Evolutionary conservation across 1,284 basidiomycete genomes (phyloP), one percentile per base, ranked within the genome.

Genomic region (Afroboletus lepidellus): DNA sequence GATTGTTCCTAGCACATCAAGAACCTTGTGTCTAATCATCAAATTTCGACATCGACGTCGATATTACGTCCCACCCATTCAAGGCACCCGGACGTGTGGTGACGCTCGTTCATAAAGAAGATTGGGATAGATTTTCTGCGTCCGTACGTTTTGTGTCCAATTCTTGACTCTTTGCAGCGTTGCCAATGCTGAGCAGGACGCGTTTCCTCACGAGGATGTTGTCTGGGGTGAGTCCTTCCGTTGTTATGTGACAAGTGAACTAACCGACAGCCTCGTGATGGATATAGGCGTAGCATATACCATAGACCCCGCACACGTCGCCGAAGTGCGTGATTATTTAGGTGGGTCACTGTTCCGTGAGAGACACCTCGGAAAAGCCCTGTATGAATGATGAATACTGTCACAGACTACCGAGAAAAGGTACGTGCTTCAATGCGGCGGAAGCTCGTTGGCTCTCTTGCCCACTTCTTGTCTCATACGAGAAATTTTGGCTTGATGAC

Each of bases 71-170:
- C 16, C 6, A 13, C 32, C 30, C 25, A 9, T 21, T 33, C 15
- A 62, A 90, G 85, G 80, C 74, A 51, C 90, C 90, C 6, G 92
- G 92, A 5, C 75, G 92, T n/a, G 92, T 93, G 2, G 92, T 93
- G 5, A 95, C 92, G 2, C 74, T 95, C 4, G 77, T 94, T n/a
- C 86, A 89, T 61, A 86, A 89, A 53, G 81, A 85, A 66, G 88
- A 93, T 50, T 95, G 92, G 92, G 83, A 85, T 46, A 68, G 71
- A 9, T 85, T 90, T 63, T 87, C 87, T 15, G 73, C 66, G 20
- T 78, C 79, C 20, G 87, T 87, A 57, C 56, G 80, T 65, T 8
- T 24, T 18, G 23, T 36, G 12, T 42, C 15, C 8, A 5, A 27
- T 8, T 30, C 12, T 41, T 15, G 5, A 0, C 16, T 32, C 16